phyloP scores from a whole-genome alignment of 306 rosid genomes.

The Heteromeles arbutifolia region DNA sequence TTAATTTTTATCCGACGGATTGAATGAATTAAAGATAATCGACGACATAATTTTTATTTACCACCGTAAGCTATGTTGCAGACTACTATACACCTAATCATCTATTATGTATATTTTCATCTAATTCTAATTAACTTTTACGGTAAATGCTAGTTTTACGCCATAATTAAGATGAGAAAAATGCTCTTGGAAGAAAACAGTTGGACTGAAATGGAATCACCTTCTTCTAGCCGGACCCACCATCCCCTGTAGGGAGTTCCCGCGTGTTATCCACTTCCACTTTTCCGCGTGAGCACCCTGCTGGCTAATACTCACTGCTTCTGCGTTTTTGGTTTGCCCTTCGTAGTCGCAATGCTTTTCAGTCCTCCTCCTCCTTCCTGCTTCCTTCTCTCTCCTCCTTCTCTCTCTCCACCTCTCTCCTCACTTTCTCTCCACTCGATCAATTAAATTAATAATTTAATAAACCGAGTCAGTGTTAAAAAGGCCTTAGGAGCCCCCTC shows the following conservation, averaged over 20 bases:
- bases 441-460: background rate
- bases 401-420: background rate
- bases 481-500: background rate
- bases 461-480: background rate
- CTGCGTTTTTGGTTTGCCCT: background rate
- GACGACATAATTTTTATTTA: no score
- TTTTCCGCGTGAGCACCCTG: background rate
- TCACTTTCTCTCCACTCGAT: background rate
- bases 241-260: background rate
- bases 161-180: no score
- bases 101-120: rapidly evolving
- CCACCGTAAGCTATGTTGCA: no score
- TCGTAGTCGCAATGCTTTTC: background rate
- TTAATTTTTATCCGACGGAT: no score
- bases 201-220: background rate
- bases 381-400: background rate
- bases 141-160: no score
- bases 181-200: no score
- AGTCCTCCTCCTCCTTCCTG: background rate
- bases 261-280: slow-evolving; percentile 1
- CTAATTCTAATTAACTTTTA: no score
- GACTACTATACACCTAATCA: no score
- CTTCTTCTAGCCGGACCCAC: background rate
- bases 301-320: background rate
- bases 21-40: no score